phyloP scores from a whole-genome alignment of 139 green algal species.

The Chlorella sp. region DNA sequence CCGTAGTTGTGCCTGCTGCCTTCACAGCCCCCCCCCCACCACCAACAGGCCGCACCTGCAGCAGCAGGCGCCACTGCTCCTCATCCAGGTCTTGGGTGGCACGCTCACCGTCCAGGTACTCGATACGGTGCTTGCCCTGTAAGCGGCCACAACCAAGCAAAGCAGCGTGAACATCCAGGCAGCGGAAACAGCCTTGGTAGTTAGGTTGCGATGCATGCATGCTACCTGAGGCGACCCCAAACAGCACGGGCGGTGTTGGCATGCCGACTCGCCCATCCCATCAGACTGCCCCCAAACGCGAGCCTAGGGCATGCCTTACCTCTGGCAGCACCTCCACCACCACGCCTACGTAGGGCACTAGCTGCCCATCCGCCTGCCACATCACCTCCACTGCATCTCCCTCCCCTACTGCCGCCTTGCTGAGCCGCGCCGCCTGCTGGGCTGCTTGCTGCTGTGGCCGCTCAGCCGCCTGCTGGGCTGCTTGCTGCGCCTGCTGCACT shows the following conservation, averaged over 20 bases:
- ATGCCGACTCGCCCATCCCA: neutral
- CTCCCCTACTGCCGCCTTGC: neutral
- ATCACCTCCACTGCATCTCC: slow-evolving; percentile 16
- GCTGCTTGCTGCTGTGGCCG: neutral
- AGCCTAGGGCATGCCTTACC: neutral
- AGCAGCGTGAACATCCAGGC: too few relatives aligned
- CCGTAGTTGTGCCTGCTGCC: too few relatives aligned
- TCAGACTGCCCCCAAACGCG: neutral
- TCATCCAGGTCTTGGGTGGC: slow-evolving; percentile 3
- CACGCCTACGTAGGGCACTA: neutral
- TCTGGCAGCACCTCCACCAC: neutral
- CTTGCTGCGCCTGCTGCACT: neutral
- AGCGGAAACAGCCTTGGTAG: too few relatives aligned
- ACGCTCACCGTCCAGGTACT: slow-evolving; percentile 25
- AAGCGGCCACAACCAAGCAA: neutral
- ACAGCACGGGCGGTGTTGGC: too few relatives aligned
- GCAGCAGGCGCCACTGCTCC: slow-evolving; percentile 28
- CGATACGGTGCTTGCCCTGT: neutral
- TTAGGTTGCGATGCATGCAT: too few relatives aligned
- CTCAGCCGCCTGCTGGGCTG: neutral
- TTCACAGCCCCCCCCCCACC: too few relatives aligned
- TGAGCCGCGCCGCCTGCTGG: neutral
- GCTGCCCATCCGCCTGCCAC: neutral
- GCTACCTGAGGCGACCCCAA: too few relatives aligned
- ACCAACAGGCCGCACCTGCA: neutral